Evolutionary conservation across 2,329 filamentous ascomycete species (phyloP).

Genomic region (Hymenoscyphus occultus): DNA sequence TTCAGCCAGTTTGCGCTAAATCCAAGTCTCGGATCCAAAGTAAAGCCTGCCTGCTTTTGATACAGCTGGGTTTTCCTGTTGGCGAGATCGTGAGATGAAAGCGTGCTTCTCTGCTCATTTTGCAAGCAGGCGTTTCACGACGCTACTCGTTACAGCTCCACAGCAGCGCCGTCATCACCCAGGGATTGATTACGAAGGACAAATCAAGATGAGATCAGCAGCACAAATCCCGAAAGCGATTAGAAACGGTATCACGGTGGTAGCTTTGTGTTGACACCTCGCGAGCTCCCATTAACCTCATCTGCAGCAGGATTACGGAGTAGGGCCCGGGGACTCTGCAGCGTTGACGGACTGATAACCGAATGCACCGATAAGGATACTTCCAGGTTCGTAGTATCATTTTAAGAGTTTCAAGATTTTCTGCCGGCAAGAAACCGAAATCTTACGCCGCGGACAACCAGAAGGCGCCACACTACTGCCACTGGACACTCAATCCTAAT

Average conservation of each 20-base stretch:
- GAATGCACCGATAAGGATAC: conserved; percentile 25
- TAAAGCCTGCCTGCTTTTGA: background rate
- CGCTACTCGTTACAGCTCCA: conserved; percentile 10
- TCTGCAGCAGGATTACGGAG: conserved; percentile 16
- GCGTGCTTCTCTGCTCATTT: conserved; percentile 5
- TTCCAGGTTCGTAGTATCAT: conserved; percentile 7
- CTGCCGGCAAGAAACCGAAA: conserved; percentile 12
- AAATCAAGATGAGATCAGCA: conserved; percentile 22
- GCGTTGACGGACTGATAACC: conserved; percentile 23
- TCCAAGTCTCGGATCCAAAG: conserved; percentile 2
- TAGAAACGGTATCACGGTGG: conserved; percentile 10
- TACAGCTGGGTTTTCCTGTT: background rate
- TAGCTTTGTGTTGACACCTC: background rate
- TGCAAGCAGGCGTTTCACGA: conserved; percentile 15
- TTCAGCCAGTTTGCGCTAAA: background rate
- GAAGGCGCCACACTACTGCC: conserved; percentile 11
- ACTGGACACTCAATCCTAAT: conserved; percentile 10
- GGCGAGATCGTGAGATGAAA: conserved; percentile 3
- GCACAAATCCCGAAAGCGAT: conserved; percentile 6
- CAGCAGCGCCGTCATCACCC: conserved; percentile 3
- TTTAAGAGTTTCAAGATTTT: conserved; percentile 27
- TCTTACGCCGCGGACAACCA: conserved; percentile 15
- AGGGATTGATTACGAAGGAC: conserved; percentile 12
- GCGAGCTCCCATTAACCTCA: background rate
- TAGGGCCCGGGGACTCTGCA: conserved; percentile 22